phyloP scores from a whole-genome alignment of 2,329 filamentous ascomycete genomes.

The Ophiocordyceps camponoti-leonardi region DNA sequence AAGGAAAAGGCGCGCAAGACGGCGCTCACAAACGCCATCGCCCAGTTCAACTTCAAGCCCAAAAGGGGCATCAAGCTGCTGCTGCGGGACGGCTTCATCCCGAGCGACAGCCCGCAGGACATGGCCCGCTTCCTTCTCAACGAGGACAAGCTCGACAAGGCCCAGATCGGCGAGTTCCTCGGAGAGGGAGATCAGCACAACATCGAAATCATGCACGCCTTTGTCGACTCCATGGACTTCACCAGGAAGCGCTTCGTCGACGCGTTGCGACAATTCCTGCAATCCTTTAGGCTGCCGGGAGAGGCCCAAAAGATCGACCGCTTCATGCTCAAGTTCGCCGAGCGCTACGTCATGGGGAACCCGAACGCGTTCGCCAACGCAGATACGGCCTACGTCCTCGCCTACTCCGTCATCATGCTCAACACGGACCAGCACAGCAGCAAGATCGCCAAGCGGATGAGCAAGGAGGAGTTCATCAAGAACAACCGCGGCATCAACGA shows the following conservation, averaged over 20 bases:
- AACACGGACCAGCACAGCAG: slow-evolving; percentile 91
- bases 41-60: slow-evolving; percentile 94
- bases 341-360: slow-evolving; percentile 86
- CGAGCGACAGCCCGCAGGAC: slow-evolving; percentile 59
- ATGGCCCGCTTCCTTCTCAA: slow-evolving; percentile 69
- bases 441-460: slow-evolving; percentile 78
- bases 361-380: slow-evolving; percentile 96
- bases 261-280: slow-evolving; percentile 75
- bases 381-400: slow-evolving; percentile 89
- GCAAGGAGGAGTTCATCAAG: slow-evolving; percentile 93
- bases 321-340: slow-evolving; percentile 98
- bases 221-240: slow-evolving; percentile 93
- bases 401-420: slow-evolving; percentile 91
- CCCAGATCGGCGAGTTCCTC: slow-evolving; percentile 81
- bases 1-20: slow-evolving; percentile 90
- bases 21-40: slow-evolving; percentile 72
- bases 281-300: slow-evolving; percentile 85
- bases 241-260: slow-evolving; percentile 83
- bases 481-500: slow-evolving; percentile 99
- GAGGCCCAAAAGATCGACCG: slow-evolving; percentile 98
- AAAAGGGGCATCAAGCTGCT: slow-evolving; percentile 82
- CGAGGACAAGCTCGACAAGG: slow-evolving; percentile 79
- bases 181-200: slow-evolving; percentile 88
- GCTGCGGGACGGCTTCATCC: slow-evolving; percentile 72
- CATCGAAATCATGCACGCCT: slow-evolving; percentile 95